These are phyloP conservation scores for Phytophthora fragariae DNA, from an alignment of 352 stramenopile species.

Conservation along the genomic window DNA sequence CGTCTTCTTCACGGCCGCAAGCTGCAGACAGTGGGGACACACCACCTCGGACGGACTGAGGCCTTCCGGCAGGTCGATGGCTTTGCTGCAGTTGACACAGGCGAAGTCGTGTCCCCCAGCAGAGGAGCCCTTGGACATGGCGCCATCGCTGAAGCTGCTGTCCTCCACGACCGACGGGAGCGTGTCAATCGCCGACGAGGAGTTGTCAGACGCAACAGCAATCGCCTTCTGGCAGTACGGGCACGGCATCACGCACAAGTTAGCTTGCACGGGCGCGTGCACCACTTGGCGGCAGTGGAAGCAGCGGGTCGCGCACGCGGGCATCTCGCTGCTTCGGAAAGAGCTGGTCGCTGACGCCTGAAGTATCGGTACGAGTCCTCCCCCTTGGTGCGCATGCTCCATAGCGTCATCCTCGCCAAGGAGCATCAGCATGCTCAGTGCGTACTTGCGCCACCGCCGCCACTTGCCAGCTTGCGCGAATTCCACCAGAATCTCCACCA, in stretches of 20 bases:
- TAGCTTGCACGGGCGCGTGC: slow-evolving; percentile 40
- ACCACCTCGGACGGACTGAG: slow-evolving; percentile 61
- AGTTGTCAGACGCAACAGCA: slow-evolving; percentile 42
- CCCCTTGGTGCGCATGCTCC: slow-evolving; percentile 35
- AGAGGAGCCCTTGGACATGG: slow-evolving; percentile 4
- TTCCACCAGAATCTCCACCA: slow-evolving; percentile 49
- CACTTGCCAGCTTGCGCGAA: slow-evolving; percentile 45
- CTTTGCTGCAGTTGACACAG: slow-evolving; percentile 67
- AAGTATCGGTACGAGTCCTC: slow-evolving; percentile 24
- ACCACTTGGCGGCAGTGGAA: slow-evolving; percentile 68
- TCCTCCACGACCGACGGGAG: slow-evolving; percentile 43
- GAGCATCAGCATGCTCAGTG: slow-evolving; percentile 48
- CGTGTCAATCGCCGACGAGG: slow-evolving; percentile 35
- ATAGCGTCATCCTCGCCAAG: slow-evolving; percentile 58
- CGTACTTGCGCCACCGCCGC: slow-evolving; percentile 48
- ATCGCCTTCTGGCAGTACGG: slow-evolving; percentile 56
- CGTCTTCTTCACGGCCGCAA: slow-evolving; percentile 57
- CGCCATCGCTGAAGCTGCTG: slow-evolving; percentile 8
- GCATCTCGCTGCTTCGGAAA: slow-evolving; percentile 27
- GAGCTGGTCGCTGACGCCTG: slow-evolving; percentile 26
- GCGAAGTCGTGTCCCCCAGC: slow-evolving; percentile 39
- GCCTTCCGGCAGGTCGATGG: slow-evolving; percentile 56
- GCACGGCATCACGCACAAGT: slow-evolving; percentile 46
- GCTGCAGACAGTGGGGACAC: slow-evolving; percentile 73
- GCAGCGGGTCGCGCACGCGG: slow-evolving; percentile 52